phyloP scores from a whole-genome alignment of 768 basidiomycete genomes.

The Suillus subaureus region DNA sequence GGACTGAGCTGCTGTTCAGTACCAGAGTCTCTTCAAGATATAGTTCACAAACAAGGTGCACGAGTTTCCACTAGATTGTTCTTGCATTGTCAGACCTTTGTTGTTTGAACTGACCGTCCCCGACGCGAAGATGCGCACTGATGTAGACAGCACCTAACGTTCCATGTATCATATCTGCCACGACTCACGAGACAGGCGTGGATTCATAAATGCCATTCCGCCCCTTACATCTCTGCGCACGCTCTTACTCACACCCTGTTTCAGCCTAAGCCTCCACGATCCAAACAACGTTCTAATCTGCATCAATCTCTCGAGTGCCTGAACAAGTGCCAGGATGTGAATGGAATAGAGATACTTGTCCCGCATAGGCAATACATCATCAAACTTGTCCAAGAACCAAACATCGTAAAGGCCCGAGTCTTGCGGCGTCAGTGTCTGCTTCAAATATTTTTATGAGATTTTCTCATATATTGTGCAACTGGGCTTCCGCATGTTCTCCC shows the following conservation, averaged over 20 bases:
- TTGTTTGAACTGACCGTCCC: conserved; percentile 62
- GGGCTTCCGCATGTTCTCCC: no score
- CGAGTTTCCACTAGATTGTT: conserved; percentile 58
- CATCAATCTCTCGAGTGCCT: no score
- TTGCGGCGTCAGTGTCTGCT: no score
- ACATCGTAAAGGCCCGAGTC: no score
- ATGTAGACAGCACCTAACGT: conserved; percentile 52
- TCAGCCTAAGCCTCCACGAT: no score
- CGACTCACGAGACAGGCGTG: conserved; percentile 44
- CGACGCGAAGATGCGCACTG: conserved; percentile 68
- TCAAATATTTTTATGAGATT: no score
- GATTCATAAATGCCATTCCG: conserved; percentile 33
- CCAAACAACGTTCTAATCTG: no score
- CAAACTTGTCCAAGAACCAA: background rate
- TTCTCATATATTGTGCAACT: no score
- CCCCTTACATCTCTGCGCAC: no score
- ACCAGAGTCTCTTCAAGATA: conserved; percentile 38
- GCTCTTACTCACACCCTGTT: no score
- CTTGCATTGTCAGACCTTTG: conserved; percentile 45
- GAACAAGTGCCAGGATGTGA: conserved; percentile 20
- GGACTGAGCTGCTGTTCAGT: conserved; percentile 23
- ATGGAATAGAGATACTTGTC: conserved; percentile 49
- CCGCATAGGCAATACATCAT: conserved; percentile 22
- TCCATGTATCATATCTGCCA: conserved; percentile 46
- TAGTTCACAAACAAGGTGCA: conserved; percentile 50